These are phyloP conservation scores for Schizosaccharomyces cryophilus DNA, from an alignment of 805 yeast species.

Conservation along the genomic window DNA sequence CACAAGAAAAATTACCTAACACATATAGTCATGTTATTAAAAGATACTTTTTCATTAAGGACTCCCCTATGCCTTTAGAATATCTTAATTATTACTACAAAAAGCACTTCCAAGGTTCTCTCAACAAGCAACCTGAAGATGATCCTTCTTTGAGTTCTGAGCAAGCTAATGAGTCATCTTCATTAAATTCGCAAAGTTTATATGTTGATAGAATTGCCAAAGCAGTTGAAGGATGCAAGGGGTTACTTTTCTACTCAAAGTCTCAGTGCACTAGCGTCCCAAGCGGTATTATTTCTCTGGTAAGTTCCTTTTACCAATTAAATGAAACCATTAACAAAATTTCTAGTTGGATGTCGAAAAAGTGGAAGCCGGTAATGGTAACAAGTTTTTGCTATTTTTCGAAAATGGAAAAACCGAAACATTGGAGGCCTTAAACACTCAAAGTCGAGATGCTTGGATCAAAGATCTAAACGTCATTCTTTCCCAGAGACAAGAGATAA, in stretches of 20 bases:
- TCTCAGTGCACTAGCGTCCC: neutral
- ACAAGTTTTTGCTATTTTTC: neutral
- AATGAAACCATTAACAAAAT: neutral
- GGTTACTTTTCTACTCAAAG: neutral
- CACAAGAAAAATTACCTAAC: neutral
- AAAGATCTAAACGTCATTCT: neutral
- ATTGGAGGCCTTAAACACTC: neutral
- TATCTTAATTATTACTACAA: neutral
- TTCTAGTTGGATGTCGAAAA: neutral
- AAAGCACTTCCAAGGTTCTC: neutral
- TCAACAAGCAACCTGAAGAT: neutral
- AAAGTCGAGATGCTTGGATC: neutral
- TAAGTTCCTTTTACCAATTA: neutral
- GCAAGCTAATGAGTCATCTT: neutral
- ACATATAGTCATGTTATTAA: neutral
- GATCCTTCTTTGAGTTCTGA: neutral
- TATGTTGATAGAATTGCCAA: neutral
- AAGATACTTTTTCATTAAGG: neutral
- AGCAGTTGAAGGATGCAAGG: neutral
- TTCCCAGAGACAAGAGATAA: neutral
- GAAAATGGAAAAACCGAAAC: neutral
- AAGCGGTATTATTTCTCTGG: neutral
- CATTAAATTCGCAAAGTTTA: neutral
- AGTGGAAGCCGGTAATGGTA: neutral
- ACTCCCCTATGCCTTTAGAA: neutral